phyloP scores from a whole-genome alignment of 2,329 filamentous ascomycete genomes.

The Fusarium miscanthi region DNA sequence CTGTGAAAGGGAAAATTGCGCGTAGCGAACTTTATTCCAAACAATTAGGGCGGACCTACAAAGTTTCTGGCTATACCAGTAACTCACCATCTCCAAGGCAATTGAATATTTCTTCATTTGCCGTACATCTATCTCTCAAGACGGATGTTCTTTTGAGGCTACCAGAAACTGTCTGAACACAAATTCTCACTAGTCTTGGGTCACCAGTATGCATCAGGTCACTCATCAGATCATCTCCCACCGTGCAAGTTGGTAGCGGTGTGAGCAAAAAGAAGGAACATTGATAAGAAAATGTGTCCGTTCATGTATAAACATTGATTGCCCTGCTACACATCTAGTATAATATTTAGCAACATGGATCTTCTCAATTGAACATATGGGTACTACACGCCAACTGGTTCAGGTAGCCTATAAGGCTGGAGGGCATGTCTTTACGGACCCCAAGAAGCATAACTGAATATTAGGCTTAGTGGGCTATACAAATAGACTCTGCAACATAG shows the following conservation, averaged over 20 bases:
- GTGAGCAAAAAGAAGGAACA: too few relatives aligned
- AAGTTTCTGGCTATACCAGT: too few relatives aligned
- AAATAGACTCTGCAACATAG: too few relatives aligned
- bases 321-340: background rate
- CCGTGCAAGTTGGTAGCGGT: background rate
- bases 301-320: background rate
- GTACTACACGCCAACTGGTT: background rate
- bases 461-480: too few relatives aligned
- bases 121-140: background rate
- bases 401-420: too few relatives aligned
- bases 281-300: too few relatives aligned
- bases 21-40: background rate
- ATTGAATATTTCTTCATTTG: too few relatives aligned
- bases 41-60: background rate
- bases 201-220: background rate
- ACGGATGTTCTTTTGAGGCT: slow-evolving; percentile 2
- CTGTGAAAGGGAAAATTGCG: background rate
- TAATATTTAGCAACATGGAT: background rate
- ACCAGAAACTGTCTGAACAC: background rate
- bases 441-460: too few relatives aligned
- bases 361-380: background rate
- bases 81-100: fast-evolving
- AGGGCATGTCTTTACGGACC: too few relatives aligned
- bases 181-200: slow-evolving; percentile 1
- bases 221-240: background rate